Conservation (phyloP, 129 eudicot genomes). For the Dittrichia graveolens region DNA sequence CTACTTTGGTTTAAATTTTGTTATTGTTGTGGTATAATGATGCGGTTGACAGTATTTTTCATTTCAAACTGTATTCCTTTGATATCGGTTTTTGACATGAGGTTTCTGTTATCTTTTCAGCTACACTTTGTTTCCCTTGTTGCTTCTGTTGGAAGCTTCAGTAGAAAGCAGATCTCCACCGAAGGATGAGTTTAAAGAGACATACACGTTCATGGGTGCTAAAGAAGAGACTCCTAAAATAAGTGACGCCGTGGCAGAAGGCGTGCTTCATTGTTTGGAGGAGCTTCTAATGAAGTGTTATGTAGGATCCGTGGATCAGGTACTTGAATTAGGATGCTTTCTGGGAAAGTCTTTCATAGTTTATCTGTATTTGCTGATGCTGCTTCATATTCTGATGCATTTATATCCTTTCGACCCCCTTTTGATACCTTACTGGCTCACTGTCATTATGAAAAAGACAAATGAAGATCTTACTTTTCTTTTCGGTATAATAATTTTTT, state of each 20-base stretch:
- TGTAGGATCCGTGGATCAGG: slow-evolving; percentile 81
- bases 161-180: slow-evolving; percentile 58
- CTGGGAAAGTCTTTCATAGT: too few relatives aligned
- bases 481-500: neutral
- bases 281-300: slow-evolving; percentile 68
- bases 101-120: slow-evolving; percentile 40
- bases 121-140: slow-evolving; percentile 77
- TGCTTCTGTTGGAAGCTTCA: slow-evolving; percentile 87
- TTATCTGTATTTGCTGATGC: too few relatives aligned
- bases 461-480: neutral
- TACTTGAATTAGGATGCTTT: slow-evolving; percentile 3
- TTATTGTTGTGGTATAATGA: too few relatives aligned
- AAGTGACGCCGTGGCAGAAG: slow-evolving; percentile 84
- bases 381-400: too few relatives aligned
- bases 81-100: neutral
- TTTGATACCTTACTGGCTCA: neutral
- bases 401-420: too few relatives aligned
- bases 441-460: neutral
- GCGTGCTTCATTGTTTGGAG: slow-evolving; percentile 74
- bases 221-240: slow-evolving; percentile 40
- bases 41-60: too few relatives aligned
- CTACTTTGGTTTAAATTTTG: too few relatives aligned
- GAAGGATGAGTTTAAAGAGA: slow-evolving; percentile 20
- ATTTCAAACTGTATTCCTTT: too few relatives aligned
- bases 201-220: too few relatives aligned